These are phyloP conservation scores for Myxozyma melibiosi DNA, from an alignment of 805 yeast genomes.

Conservation along the genomic window DNA sequence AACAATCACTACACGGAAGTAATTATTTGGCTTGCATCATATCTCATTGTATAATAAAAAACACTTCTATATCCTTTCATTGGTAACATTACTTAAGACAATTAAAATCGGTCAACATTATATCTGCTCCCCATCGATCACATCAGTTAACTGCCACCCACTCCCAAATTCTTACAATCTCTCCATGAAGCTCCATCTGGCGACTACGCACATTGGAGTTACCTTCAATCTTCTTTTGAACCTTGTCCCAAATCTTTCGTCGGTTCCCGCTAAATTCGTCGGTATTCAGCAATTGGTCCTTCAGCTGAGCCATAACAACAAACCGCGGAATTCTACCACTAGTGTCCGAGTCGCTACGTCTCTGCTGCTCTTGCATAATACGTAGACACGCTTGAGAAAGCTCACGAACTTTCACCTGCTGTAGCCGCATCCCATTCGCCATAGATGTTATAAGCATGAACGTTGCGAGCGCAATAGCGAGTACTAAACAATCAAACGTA, in stretches of 20 bases:
- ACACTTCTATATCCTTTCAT: neutral
- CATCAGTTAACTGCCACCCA: slow-evolving; percentile 51
- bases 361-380: slow-evolving; percentile 31
- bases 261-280: slow-evolving; percentile 39
- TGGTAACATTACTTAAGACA: neutral
- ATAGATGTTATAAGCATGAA: neutral
- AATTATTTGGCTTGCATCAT: too few relatives aligned
- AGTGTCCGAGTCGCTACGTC: slow-evolving; percentile 37
- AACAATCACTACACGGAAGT: too few relatives aligned
- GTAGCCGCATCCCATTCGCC: neutral
- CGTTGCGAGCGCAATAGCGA: neutral
- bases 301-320: slow-evolving; percentile 68
- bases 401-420: slow-evolving; percentile 13
- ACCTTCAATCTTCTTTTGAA: slow-evolving; percentile 32
- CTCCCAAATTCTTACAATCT: slow-evolving; percentile 80
- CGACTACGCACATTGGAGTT: slow-evolving; percentile 35
- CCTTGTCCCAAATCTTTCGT: slow-evolving; percentile 30
- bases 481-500: too few relatives aligned
- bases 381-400: slow-evolving; percentile 37
- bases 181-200: slow-evolving; percentile 61
- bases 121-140: too few relatives aligned
- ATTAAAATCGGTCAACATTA: neutral
- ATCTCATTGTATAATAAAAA: neutral
- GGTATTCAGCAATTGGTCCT: slow-evolving; percentile 50
- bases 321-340: slow-evolving; percentile 48